Base-by-base conservation (phyloP, 345 rosid species). In the Salix brachista region DNA sequence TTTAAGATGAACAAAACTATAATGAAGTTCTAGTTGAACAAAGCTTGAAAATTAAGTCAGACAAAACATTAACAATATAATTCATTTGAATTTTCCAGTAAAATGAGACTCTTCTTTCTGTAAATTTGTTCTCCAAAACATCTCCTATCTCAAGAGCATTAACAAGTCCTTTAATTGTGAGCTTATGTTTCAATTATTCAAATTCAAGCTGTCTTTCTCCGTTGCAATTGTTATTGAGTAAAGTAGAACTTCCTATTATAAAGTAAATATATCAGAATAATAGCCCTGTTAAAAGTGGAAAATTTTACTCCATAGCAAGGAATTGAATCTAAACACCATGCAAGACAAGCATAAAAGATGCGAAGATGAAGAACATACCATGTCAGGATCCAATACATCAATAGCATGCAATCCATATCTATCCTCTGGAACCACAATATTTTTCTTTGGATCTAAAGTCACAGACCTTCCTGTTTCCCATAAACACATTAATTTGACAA, bases 371-470 rank as follows among this genome's bases (percentile, higher is more conserved):
- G 56, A 30, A 2, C 11, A 8, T 91, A 95, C 99, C 96, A 95
- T n/a, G 84, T 95, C 97, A 9, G 99, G 99, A 86, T 95, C 99
- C 88, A 95, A 82, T 52, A 88, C 84, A 83, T 95, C 99, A 72
- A 95, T 90, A 25, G 99, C 98, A 77, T 83, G 75, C 16, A 95
- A 81, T 14, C 99, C 99, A 84, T 85, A 82, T 91, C 99, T 90
- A 16, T 91, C 99, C 78, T 93, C 93, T 3, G 99, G 99, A 79
- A 95, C 98, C 71, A 78, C 81, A 82, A 95, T 83, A 62, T 75
- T 84, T 32, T 96, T 80, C 18, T 87, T 87, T n/a, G 85, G 82
- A 80, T 93, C 96, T 8, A 95, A 84, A 74, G 98, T 85, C 54
- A 89, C 80, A 19, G 98, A 82, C 80, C 74, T 87, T 74, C 99